Percentiles rank a stretch among this genome's conserved stretches.
Conservation (phyloP, 1,284 basidiomycete genomes). For the Ustilago esculenta region DNA sequence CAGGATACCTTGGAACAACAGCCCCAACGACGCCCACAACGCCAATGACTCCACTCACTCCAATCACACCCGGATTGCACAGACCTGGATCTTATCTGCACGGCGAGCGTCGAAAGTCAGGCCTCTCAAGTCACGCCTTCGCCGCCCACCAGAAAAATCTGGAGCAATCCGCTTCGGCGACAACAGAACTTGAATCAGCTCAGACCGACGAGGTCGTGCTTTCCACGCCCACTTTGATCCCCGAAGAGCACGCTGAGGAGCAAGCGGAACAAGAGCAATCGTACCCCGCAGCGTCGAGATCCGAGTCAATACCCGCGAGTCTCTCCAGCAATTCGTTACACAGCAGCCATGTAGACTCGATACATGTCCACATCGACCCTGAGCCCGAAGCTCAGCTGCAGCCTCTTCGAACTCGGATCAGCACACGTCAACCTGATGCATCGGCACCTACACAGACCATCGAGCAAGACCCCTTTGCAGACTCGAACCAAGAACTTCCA, state of each 20-base stretch:
- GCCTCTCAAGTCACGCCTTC: background rate
- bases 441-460: constrained; percentile 6
- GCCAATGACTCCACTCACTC: constrained; percentile 9
- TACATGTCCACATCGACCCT: background rate
- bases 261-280: too few relatives aligned
- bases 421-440: background rate
- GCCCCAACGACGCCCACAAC: constrained; percentile 8
- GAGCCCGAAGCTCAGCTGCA: background rate
- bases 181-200: background rate
- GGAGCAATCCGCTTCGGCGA: background rate
- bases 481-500: constrained; percentile 1
- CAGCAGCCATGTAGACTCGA: background rate
- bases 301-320: constrained; percentile 2
- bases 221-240: background rate
- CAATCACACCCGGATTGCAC: background rate
- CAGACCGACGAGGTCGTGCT: background rate
- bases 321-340: constrained; percentile 4
- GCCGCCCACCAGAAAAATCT: background rate
- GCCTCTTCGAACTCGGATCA: background rate
- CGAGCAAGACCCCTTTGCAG: constrained; percentile 9
- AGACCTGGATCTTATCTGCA: background rate
- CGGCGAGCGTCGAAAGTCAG: constrained; percentile 5
- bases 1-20: background rate
- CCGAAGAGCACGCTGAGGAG: background rate
- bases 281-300: background rate